phyloP scores from a whole-genome alignment of 2,329 filamentous ascomycete species.

The Purpureocillium takamizusanense region DNA sequence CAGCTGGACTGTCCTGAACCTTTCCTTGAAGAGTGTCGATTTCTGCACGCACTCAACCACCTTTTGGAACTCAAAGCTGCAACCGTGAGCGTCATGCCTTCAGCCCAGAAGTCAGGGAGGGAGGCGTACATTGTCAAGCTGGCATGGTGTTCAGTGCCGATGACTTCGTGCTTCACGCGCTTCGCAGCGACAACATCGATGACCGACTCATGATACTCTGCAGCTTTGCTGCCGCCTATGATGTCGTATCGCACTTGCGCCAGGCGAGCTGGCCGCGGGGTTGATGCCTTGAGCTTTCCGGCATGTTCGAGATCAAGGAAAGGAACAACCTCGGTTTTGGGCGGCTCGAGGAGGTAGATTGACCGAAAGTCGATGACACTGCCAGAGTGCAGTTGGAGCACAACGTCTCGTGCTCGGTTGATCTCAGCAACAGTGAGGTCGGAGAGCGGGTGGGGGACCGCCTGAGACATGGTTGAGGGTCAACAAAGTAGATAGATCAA shows the following conservation, averaged over 20 bases:
- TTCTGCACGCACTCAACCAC: constrained; percentile 18
- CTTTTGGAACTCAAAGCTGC: constrained; percentile 24
- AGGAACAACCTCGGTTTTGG: constrained; percentile 33
- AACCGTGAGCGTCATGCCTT: neutral
- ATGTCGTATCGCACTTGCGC: constrained; percentile 33
- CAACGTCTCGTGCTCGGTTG: constrained; percentile 22
- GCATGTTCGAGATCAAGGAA: constrained; percentile 37
- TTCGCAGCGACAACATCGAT: constrained; percentile 19
- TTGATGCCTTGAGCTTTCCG: constrained; percentile 16
- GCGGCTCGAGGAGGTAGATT: constrained; percentile 40
- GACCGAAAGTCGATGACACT: constrained; percentile 34
- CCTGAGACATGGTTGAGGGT: neutral
- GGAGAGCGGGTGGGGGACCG: constrained; percentile 21
- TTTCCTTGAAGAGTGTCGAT: constrained; percentile 21
- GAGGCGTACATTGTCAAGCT: constrained; percentile 18
- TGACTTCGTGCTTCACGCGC: constrained; percentile 15
- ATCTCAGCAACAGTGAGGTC: constrained; percentile 18
- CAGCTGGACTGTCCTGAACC: constrained; percentile 17
- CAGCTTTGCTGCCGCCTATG: constrained; percentile 14
- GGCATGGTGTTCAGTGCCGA: constrained; percentile 19
- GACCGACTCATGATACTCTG: constrained; percentile 23
- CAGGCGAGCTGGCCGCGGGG: constrained; percentile 22
- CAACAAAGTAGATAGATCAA: too few species aligned
- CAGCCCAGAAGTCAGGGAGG: too few species aligned
- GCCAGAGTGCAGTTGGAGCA: constrained; percentile 18